Evolutionary conservation across 768 basidiomycete species (phyloP), one percentile per base, ranked within the genome.

Genomic region (Amanita pallidorosea): DNA sequence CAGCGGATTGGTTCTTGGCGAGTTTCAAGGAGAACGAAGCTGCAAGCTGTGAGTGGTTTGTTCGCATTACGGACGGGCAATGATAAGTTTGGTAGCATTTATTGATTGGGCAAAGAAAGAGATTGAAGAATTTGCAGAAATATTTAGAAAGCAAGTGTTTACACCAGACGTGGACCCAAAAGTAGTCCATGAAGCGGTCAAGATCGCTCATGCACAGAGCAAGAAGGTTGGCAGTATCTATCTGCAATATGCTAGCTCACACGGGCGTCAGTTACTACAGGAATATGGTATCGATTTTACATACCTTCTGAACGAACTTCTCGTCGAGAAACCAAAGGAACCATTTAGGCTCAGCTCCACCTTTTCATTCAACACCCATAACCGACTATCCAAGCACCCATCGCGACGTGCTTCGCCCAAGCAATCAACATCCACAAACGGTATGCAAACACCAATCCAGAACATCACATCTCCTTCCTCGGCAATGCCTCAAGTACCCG

Each of bases 21-120:
- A 93, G 91, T 51, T 99, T 96, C 67, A 88, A 85, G 65, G 96
- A 97, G 65, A 93, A 96, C 61, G 84, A 92, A 56, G 88, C 89
- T 55, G 86, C 95, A 0, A 94, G 91, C 52, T 79, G 95, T 95
- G 58, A 55, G 89, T 44, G n/a, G 38, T 20, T 22, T 37, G 22
- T 22, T 22, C 34, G 47, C 29, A 29, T 50, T 33, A 45, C 48
- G 45, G 49, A 1, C 20, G 6, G 3, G 33, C 5, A 45, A 27
- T 38, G 13, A 41, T 37, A 22, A 44, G 37, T 23, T 43, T 33
- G 34, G 23, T 57, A 97, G 96, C 85, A 8, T 93, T 97, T 60
- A 87, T 97, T 18, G 83, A 90, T 38, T 99, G 96, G 96, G 86
- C 92, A 1, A 91, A 83, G 64, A 75, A 77, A 53, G 86, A 91